Conservation (phyloP, 2,329 filamentous ascomycete genomes). For the Ophiosphaerella korrae region DNA sequence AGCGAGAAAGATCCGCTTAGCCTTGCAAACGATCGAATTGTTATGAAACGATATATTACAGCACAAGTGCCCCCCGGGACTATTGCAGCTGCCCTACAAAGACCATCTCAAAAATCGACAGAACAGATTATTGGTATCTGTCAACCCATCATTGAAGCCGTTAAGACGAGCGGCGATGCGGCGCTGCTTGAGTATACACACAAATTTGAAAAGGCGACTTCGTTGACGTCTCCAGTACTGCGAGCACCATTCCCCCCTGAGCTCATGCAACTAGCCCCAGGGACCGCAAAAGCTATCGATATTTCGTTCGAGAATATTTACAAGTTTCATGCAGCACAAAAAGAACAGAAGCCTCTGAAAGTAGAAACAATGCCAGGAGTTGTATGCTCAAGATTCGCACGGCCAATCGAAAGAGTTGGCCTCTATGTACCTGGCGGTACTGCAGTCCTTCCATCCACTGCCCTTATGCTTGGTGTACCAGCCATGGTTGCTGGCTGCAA, state of each 20-base stretch:
- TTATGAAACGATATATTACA: constrained; percentile 80
- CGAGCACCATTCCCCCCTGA: constrained; percentile 84
- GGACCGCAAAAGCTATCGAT: constrained; percentile 92
- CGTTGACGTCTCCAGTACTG: constrained; percentile 84
- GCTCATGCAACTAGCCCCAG: constrained; percentile 81
- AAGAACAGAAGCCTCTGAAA: constrained; percentile 77
- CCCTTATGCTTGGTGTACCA: constrained; percentile 96
- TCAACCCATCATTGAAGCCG: constrained; percentile 86
- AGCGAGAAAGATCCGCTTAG: constrained; percentile 58
- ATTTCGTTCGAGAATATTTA: constrained; percentile 91
- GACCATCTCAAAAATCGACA: constrained; percentile 93
- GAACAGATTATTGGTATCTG: constrained; percentile 92
- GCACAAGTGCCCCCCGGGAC: constrained; percentile 66
- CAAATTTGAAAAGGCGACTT: constrained; percentile 96
- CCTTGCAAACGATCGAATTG: constrained; percentile 65
- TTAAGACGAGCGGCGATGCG: constrained; percentile 82
- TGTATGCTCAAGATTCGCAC: constrained; percentile 87
- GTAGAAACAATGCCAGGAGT: constrained; percentile 99
- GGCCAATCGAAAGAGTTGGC: constrained; percentile 94
- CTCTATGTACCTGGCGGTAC: constrained; percentile 96
- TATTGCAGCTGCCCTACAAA: constrained; percentile 76
- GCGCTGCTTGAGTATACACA: constrained; percentile 92
- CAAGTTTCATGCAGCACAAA: constrained; percentile 91
- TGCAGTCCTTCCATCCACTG: constrained; percentile 94
- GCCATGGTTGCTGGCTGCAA: constrained; percentile 97